Percentiles rank a stretch among this genome's conserved stretches.
Evolutionary conservation across 2,329 filamentous ascomycete species (phyloP).

Genomic region (Paraconiothyrium brasiliense): DNA sequence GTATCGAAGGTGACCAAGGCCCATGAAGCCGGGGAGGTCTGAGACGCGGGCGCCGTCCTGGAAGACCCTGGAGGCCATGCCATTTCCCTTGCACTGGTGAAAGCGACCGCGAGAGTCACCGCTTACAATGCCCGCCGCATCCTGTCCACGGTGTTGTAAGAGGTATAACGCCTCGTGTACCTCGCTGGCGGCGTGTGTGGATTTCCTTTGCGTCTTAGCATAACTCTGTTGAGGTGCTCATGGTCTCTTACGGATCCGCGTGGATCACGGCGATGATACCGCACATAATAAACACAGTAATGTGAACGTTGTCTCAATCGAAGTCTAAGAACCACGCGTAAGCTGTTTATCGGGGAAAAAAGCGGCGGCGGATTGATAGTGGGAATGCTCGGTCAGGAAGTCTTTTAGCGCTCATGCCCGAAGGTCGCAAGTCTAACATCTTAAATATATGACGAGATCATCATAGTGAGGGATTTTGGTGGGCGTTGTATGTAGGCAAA

Average conservation of each 20-base stretch:
- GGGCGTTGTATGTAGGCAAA: background rate
- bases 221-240: conserved; percentile 19
- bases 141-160: conserved; percentile 74
- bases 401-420: conserved; percentile 48
- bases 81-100: conserved; percentile 90
- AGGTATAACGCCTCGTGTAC: conserved; percentile 55
- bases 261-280: conserved; percentile 62
- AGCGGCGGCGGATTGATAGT: conserved; percentile 28
- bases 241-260: conserved; percentile 48
- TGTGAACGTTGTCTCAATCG: conserved; percentile 3
- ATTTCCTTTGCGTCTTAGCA: conserved; percentile 38
- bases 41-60: conserved; percentile 77
- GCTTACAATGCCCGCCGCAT: conserved; percentile 85
- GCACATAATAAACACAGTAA: conserved; percentile 54
- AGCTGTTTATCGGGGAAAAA: conserved; percentile 28
- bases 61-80: conserved; percentile 87
- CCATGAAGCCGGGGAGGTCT: conserved; percentile 85
- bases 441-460: conserved; percentile 48
- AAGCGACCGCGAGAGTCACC: conserved; percentile 80
- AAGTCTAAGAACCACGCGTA: conserved; percentile 31
- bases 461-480: conserved; percentile 33
- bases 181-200: conserved; percentile 52
- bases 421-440: conserved; percentile 54
- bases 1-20: conserved; percentile 85
- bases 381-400: conserved; percentile 43